Percentiles rank a stretch among this genome's conserved stretches.
Conservation (phyloP, 495 filamentous ascomycete species). For the Penicillium argentinense region DNA sequence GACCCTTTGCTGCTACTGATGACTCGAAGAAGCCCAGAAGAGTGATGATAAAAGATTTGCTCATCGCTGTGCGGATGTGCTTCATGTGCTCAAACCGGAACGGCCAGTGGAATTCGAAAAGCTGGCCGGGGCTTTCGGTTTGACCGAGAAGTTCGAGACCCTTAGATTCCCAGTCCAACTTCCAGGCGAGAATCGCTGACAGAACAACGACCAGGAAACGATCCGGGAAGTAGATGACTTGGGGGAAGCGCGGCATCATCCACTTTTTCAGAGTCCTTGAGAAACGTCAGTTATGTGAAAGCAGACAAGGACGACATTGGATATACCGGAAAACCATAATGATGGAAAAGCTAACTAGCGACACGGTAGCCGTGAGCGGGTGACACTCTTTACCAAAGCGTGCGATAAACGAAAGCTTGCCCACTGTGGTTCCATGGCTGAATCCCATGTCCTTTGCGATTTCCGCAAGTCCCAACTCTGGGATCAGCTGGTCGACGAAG, state of each 20-base stretch:
- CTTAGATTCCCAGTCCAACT: slow-evolving; percentile 73
- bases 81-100: slow-evolving; percentile 72
- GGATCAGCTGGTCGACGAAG: slow-evolving; percentile 89
- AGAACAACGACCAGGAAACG: slow-evolving; percentile 88
- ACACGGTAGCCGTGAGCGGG: slow-evolving; percentile 69
- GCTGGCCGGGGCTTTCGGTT: slow-evolving; percentile 56
- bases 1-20: slow-evolving; percentile 91
- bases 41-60: slow-evolving; percentile 90
- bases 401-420: slow-evolving; percentile 80
- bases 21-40: slow-evolving; percentile 98
- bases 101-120: slow-evolving; percentile 84
- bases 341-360: slow-evolving; percentile 75
- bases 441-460: slow-evolving; percentile 58
- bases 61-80: slow-evolving; percentile 82
- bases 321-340: slow-evolving; percentile 82
- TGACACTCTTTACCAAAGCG: slow-evolving; percentile 65
- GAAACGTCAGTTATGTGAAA: slow-evolving; percentile 11
- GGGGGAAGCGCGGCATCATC: slow-evolving; percentile 77
- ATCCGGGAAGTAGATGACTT: slow-evolving; percentile 88
- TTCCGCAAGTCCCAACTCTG: slow-evolving; percentile 76
- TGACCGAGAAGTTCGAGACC: slow-evolving; percentile 84
- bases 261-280: slow-evolving; percentile 73
- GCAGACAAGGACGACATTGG: background rate
- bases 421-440: slow-evolving; percentile 77
- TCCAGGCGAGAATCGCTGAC: slow-evolving; percentile 76